A percentile compares a stretch with the other conserved stretches of the same genome.
These are phyloP conservation scores for Clarireedia monteithiana DNA, from an alignment of 2,329 filamentous ascomycete genomes.

Conservation along the genomic window DNA sequence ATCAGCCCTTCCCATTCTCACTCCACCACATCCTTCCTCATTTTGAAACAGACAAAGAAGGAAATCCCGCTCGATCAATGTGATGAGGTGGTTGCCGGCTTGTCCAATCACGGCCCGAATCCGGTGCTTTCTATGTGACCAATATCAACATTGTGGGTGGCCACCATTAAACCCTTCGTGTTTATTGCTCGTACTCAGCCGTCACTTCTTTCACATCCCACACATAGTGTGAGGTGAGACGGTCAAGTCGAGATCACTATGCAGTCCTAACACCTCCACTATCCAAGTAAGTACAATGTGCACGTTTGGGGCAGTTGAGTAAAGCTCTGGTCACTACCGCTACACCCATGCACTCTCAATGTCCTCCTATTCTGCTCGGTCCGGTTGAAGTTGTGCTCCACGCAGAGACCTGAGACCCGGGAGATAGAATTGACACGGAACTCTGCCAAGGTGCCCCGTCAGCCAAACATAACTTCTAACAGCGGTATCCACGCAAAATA, in stretches of 20 bases:
- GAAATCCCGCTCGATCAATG: not conserved
- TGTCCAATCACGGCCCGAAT: not conserved
- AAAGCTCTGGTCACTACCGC: too few species aligned
- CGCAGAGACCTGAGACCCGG: too few species aligned
- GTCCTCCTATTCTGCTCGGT: too few species aligned
- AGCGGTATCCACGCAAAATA: constrained; percentile 1
- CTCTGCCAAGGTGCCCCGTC: too few species aligned
- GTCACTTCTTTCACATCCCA: not conserved
- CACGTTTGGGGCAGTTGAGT: too few species aligned
- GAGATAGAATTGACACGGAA: too few species aligned
- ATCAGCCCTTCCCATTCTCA: too few species aligned
- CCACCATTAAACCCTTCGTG: not conserved
- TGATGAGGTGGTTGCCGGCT: constrained; percentile 1
- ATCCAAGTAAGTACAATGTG: not conserved
- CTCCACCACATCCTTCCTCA: too few species aligned
- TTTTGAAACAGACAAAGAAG: not conserved
- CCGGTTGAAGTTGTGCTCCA: too few species aligned
- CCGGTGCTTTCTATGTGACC: not conserved
- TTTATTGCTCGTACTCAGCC: not conserved
- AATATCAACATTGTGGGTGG: not conserved
- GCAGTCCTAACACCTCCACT: not conserved
- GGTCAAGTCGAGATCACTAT: not conserved
- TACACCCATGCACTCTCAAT: too few species aligned
- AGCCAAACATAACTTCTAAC: not conserved
- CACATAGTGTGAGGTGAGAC: too few species aligned